These are phyloP conservation scores for Phlegmacium glaucopus DNA, from an alignment of 768 basidiomycete species.

Conservation along the genomic window DNA sequence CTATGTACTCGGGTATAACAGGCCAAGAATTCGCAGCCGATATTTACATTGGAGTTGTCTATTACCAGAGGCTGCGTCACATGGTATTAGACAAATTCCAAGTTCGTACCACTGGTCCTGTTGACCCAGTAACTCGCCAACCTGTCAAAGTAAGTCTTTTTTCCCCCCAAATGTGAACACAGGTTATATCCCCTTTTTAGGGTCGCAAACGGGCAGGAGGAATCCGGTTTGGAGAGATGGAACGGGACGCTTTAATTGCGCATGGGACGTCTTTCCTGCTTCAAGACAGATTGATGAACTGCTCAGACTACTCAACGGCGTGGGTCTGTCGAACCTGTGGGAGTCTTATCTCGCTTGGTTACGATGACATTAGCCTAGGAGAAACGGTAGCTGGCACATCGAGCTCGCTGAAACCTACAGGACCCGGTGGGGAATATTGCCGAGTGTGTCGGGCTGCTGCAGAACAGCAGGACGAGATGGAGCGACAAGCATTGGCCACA, in stretches of 20 bases:
- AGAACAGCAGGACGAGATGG: constrained; percentile 59
- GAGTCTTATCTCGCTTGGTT: constrained; percentile 92
- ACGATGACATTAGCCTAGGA: constrained; percentile 81
- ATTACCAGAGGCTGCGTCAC: constrained; percentile 97
- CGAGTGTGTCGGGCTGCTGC: constrained; percentile 80
- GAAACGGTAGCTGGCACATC: constrained; percentile 52
- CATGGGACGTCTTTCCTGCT: constrained; percentile 98
- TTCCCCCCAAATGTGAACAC: not conserved
- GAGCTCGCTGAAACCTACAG: constrained; percentile 52
- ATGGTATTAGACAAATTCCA: constrained; percentile 99
- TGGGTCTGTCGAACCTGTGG: constrained; percentile 99
- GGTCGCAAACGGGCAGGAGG: constrained; percentile 98
- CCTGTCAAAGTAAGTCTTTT: constrained; percentile 80
- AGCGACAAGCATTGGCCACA: constrained; percentile 56
- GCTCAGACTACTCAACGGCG: constrained; percentile 98
- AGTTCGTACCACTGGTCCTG: constrained; percentile 96
- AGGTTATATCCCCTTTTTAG: constrained; percentile 34
- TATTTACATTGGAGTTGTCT: constrained; percentile 97
- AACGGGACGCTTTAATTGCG: constrained; percentile 96
- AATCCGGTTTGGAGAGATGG: constrained; percentile 99
- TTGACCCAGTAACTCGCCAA: constrained; percentile 93
- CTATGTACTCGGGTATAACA: constrained; percentile 99
- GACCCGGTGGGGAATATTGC: constrained; percentile 91
- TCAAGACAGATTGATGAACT: constrained; percentile 99
- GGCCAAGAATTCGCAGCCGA: constrained; percentile 98